Evolutionary conservation across 139 green algal species (phyloP), one percentile per base, ranked within the genome.

Genomic region (Chlamydomonas sphaeroides): DNA sequence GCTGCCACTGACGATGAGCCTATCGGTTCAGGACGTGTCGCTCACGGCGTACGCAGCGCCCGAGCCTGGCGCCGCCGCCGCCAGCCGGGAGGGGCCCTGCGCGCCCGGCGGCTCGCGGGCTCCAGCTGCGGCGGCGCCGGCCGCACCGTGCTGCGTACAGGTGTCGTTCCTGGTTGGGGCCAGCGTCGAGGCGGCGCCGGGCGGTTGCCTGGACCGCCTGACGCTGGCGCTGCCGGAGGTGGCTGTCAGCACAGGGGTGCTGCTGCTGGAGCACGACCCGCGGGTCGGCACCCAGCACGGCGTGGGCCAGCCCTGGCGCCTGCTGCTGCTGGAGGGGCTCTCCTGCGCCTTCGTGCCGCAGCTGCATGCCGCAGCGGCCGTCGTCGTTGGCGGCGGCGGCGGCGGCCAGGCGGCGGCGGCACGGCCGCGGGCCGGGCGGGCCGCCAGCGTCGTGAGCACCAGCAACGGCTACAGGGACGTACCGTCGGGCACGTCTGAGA

Each of bases 291-390:
- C 75, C 25, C 73, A 62, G 75, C 62, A 82, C 33, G 32, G 32
- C 18, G 5, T 72, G 38, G 53, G n/a, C 32, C 42, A 82, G 38
- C 30, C 61, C 8, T 82, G 75, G 75, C 61, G 59, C 20, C 42
- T 82, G 42, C 32, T 48, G 42, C 62, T 82, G 62, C 62, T 82
- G 23, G 75, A 82, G 75, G 75, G 75, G 2, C 26, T 82, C 20
- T 82, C 75, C 21, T 82, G 75, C 62, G 75, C 75, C n/a, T 61
- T 62, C 15, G 75, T 82, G 42, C 75, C 75, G 42, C 75, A 82
- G 23, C 42, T 82, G n/a, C 74, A 51, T 21, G 10, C 3, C 23
- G 49, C 6, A 0, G 26, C 2, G 10, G 23, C 18, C 25, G 26
- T 30, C 53, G 11, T 62, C 11, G 11, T 62, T 30, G 21, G 53